Base-by-base conservation (phyloP, 768 basidiomycete species). In the Pulveroboletus sp. region DNA sequence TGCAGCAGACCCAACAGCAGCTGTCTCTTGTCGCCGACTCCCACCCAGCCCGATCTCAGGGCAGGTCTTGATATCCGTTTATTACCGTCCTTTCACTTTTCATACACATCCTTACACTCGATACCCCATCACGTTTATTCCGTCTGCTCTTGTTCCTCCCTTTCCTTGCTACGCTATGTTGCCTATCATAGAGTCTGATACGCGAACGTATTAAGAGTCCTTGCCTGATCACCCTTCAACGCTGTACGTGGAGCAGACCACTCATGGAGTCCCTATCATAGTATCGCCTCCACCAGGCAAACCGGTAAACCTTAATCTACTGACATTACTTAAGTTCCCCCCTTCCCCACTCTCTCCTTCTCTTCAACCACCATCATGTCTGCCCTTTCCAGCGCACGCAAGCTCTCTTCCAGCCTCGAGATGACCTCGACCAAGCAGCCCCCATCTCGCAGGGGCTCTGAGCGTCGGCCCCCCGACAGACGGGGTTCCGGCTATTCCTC, bases 401-500 rank as follows among this genome's bases (percentile, higher is more conserved):
- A 57, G 55, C 58, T 57, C 47, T 61, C 61, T 2, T 61, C 61
- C 38, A 43, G 56, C 35, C 65, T 67, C 42, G 67, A 60, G 52
- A 71, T 71, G 68, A 62, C 68, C 21, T 59, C 57, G 48, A 42
- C 63, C 13, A 68, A 59, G 41, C 57, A 46, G 30, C 57, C 65
- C 30, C 42, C 74, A 21, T 71, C 64, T 44, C 78, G 79, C 56
- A 73, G 78, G 59, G 68, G 69, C 50, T 75, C 74, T 18, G 73
- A 74, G 8, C 73, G 74, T 26, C 69, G 73, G 24, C 46, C 53
- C 39, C 73, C 73, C 18, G 79, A 79, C 35, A 73, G 77, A 40
- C 73, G 77, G 28, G 71, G 69, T 52, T 81, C 82, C 15, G 73
- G 69, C 15, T 63, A 73, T 61, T 67, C 73, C 53, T 81, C 82